phyloP scores from a whole-genome alignment of 2,329 filamentous ascomycete genomes.

The Aspergillus alliaceus region DNA sequence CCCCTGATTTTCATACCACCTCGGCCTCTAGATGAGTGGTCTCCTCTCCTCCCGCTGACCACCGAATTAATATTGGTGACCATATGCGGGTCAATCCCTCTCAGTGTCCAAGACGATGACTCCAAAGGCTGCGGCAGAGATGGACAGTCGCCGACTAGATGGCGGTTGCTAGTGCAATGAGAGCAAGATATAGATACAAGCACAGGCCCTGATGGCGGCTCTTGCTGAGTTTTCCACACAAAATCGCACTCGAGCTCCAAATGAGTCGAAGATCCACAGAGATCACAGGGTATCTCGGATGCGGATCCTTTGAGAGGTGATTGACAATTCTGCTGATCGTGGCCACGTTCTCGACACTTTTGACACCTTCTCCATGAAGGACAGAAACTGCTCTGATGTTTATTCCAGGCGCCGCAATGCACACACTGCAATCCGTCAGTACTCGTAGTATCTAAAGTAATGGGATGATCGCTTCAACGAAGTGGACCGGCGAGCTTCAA shows the following conservation, averaged over 20 bases:
- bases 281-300: constrained; percentile 56
- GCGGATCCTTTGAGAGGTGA: constrained; percentile 61
- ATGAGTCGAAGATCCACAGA: constrained; percentile 60
- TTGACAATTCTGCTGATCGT: constrained; percentile 51
- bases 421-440: constrained; percentile 31
- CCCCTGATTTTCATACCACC: constrained; percentile 37
- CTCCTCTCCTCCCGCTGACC: constrained; percentile 11
- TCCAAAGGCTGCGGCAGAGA: constrained; percentile 25
- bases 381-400: constrained; percentile 42
- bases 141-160: constrained; percentile 48
- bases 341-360: constrained; percentile 65
- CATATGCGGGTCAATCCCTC: constrained; percentile 34
- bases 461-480: not conserved
- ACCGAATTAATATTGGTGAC: constrained; percentile 41
- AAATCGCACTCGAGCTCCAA: constrained; percentile 60
- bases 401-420: constrained; percentile 43
- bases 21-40: constrained; percentile 19
- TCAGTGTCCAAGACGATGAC: constrained; percentile 42
- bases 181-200: constrained; percentile 47
- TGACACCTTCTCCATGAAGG: constrained; percentile 43
- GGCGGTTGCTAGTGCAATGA: constrained; percentile 43
- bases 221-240: constrained; percentile 53
- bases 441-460: not conserved
- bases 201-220: constrained; percentile 27
- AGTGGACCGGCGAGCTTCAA: not conserved